Evolutionary conservation across 2,329 filamentous ascomycete species (phyloP), one percentile per base, ranked within the genome.

Genomic region (Pseudogymnoascus sp.): DNA sequence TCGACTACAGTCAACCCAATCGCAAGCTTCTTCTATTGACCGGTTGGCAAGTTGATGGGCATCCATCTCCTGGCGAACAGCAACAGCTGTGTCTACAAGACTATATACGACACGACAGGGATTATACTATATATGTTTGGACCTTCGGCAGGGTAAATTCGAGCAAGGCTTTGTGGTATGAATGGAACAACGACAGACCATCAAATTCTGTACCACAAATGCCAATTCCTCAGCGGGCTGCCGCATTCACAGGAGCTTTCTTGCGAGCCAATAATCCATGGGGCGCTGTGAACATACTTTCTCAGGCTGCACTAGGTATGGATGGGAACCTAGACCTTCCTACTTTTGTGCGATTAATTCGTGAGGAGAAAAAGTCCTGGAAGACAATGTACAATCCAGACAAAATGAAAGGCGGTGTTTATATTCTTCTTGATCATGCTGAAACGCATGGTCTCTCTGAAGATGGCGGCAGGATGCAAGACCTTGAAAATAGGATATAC

Each of bases 21-120:
- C 45, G 7, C 45, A 49, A 28, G 3, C 72, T 68, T 55, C 62
- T 66, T 36, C 66, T 72, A 41, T 62, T 73, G 25, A 71, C 67
- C 2, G 69, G 72, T 28, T 67, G 65, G 36, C 14, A 64, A 25
- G 39, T 66, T 1, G 66, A 65, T 38, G 36, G 36, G 6, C 36
- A 38, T 2, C 16, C 39, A 42, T 42, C 39, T 19, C 16, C 16
- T 42, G 9, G 39, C 9, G 16, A 42, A 22, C 39, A 42, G 4
- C 39, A 41, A 22, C 16, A 42, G 9, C 39, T 42, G 16, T 42
- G 39, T 42, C 16, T 42, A 22, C 9, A 19, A 42, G 39, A 42
- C 16, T 42, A 42, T 22, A 42, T 42, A 42, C 16, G 16, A 42
- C 39, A 42, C 7, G 39, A 42, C 4, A 42, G 39, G 22, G 16